Evolutionary conservation across 78 protist species (phyloP), one percentile per base, ranked within the genome.

Genomic region (Capsaspora owczarzaki): DNA sequence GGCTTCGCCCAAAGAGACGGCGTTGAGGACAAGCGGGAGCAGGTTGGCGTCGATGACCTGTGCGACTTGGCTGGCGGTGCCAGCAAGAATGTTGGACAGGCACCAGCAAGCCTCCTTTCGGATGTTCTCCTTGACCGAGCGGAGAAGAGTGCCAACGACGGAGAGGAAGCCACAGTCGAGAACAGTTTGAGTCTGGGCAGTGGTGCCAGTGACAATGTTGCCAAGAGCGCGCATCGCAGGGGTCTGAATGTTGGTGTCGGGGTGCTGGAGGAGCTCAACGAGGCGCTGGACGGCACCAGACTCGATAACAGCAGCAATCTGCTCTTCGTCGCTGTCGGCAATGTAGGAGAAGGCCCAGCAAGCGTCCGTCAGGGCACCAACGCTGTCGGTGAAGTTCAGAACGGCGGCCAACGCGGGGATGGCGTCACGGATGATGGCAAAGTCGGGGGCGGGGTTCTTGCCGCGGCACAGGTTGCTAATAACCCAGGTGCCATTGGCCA

Each of bases 61-160:
- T 76, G 92, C 90, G 2, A 97, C 89, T 87, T 97, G 99, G 43
- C 47, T 35, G n/a, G 40, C 61, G 72, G 41, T 94, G 33, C 99
- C 99, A 0, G 99, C 99, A 0, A 97, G 92, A 44, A 97, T 95
- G 88, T 97, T 97, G 33, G 96, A 93, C 69, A 97, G 84, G 38
- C 99, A 84, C 99, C 99, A 97, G 90, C 98, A 95, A 12, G 97
- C 89, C 82, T 97, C 99, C 85, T 96, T 96, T 41, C 92, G 75
- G 69, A 96, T 89, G 75, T 89, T 74, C 72, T 80, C 82, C 44
- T n/a, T 53, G 8, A 42, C n/a, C 37, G 0, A 0, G n/a, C 49
- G 14, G 46, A 87, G 81, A 0, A 78, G 66, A n/a, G 78, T n/a
- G 31, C 31, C 44, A 37, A 88, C 89, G 40, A 46, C 41, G 2